Base-by-base conservation (phyloP, 2,329 filamentous ascomycete species). In the Hortaea werneckii region DNA sequence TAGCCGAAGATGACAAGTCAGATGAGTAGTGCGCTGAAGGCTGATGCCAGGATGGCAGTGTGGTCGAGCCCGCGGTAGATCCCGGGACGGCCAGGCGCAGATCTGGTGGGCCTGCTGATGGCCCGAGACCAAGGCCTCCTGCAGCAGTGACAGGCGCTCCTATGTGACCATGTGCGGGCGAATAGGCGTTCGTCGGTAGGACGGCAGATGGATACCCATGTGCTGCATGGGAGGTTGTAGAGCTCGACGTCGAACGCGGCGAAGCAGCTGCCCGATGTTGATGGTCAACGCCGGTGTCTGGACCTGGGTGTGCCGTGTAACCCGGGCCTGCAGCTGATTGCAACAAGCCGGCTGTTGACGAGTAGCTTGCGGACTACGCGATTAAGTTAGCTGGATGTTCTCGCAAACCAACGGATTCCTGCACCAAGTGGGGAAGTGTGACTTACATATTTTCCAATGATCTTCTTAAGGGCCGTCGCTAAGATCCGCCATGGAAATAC, bases 401-500 rank as follows among this genome's bases (percentile, higher is more conserved):
- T 20, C 20, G 10, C n/a, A 5, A 44, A 37, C 47, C 49, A 51
- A 49, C 50, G 29, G 37, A 13, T 40, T 35, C 9, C 48, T 58
- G 54, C 40, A 42, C 29, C 40, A 44, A 45, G 47, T 38, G 46
- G 42, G 56, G 49, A 42, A 46, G 49, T 48, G 51, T 52, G 52
- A 77, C 79, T 68, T 70, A 80, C 79, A 67, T 96, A 98, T 83
- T 98, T 98, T 59, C 87, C 83, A 63, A 98, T 94, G 60, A 98
- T 96, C 74, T 98, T 98, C 76, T 94, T 94, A 54, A 98, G 75
- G 0, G 92, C 90, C 49, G 81, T 78, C 41, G 79, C 78, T 39
- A 98, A 75, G 49, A 92, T 87, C 66, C 88, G 92, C 92, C 92
- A 98, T 4, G 88, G 84, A 61, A 96, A 98, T 9, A 96, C 92